Evolutionary conservation across 139 green algal species (phyloP).

Genomic region (Auxenochlorella pyrenoidosa): DNA sequence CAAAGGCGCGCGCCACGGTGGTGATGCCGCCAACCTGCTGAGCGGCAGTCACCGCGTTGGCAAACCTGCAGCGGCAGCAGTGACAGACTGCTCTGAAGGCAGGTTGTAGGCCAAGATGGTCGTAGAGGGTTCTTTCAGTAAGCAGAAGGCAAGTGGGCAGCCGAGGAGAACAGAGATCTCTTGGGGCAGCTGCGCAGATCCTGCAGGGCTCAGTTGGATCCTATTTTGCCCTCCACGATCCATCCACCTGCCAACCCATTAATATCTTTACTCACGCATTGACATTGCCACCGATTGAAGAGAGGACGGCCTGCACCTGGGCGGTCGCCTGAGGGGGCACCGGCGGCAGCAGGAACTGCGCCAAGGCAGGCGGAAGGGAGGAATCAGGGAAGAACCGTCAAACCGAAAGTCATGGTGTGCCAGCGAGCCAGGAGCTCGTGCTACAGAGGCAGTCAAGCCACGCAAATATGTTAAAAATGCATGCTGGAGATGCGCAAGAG

Average conservation of each 20-base stretch:
- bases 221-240: too few relatives aligned
- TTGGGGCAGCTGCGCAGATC: neutral
- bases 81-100: too few relatives aligned
- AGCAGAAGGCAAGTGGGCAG: neutral
- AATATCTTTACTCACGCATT: neutral
- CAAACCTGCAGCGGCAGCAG: neutral
- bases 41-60: neutral
- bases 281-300: neutral
- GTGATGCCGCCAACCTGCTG: slow-evolving; percentile 1
- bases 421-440: too few relatives aligned
- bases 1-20: slow-evolving; percentile 6
- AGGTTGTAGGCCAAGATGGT: too few relatives aligned
- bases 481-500: too few relatives aligned
- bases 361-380: neutral
- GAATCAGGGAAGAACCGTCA: too few relatives aligned
- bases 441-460: too few relatives aligned
- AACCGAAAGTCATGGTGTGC: too few relatives aligned
- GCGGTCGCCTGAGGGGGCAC: slow-evolving; percentile 2
- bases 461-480: too few relatives aligned
- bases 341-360: slow-evolving; percentile 8
- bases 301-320: slow-evolving; percentile 4
- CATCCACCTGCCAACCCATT: too few relatives aligned
- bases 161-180: neutral
- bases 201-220: too few relatives aligned
- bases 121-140: too few relatives aligned